These are phyloP conservation scores for Arthrobotrys musiformis DNA, from an alignment of 2,329 filamentous ascomycete species.

Conservation along the genomic window DNA sequence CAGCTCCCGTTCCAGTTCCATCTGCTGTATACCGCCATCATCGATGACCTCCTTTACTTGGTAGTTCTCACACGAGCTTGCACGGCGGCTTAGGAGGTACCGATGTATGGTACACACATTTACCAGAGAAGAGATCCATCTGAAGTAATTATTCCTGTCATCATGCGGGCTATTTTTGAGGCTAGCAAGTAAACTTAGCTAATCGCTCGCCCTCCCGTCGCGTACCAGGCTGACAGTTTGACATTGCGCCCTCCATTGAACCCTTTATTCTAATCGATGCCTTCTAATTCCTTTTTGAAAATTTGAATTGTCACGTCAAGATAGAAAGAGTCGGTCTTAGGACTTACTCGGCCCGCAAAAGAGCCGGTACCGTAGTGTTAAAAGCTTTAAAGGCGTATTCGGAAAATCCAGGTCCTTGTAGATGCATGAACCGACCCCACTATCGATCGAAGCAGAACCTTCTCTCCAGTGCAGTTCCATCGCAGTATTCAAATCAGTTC, in stretches of 20 bases:
- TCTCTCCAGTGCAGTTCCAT: too few relatives aligned
- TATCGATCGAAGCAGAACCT: conserved; percentile 1
- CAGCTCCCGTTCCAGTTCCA: conserved; percentile 12
- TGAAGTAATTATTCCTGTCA: conserved; percentile 5
- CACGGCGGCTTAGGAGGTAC: not conserved
- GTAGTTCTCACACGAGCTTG: not conserved
- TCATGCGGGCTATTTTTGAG: conserved; percentile 24
- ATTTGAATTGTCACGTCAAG: not conserved
- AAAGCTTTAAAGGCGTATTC: too few relatives aligned
- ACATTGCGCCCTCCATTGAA: conserved; percentile 24
- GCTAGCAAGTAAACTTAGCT: not conserved
- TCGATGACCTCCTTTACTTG: not conserved
- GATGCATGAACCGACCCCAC: conserved; percentile 42
- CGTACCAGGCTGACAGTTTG: conserved; percentile 29
- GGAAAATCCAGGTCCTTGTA: conserved; percentile 48
- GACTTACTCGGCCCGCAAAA: conserved; percentile 36
- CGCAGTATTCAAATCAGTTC: too few relatives aligned
- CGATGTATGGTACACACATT: not conserved
- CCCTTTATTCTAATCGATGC: not conserved
- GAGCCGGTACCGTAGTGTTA: too few relatives aligned
- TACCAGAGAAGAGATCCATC: not conserved
- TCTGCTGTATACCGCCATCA: not conserved
- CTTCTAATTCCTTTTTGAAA: not conserved
- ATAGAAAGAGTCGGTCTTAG: not conserved
- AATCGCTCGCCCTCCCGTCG: not conserved